phyloP scores from a whole-genome alignment of 1,284 basidiomycete species.

The Cronartium quercuum region DNA sequence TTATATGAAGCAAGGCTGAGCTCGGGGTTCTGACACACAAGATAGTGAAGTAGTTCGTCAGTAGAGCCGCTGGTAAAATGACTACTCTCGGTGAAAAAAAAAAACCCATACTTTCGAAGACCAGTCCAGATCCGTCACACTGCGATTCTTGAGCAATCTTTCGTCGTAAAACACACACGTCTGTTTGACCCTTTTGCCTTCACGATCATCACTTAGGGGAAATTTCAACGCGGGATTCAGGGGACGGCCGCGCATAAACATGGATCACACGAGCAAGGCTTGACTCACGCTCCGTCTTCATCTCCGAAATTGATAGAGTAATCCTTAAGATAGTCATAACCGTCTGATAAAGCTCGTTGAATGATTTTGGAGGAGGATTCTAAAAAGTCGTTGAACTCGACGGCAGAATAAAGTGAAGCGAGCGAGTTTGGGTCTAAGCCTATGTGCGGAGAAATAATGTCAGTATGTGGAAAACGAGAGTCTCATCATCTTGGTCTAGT shows the following conservation, averaged over 20 bases:
- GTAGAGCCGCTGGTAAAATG: constrained; percentile 21
- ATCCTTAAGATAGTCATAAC: constrained; percentile 92
- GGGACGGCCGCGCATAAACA: not conserved
- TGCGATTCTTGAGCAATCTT: constrained; percentile 77
- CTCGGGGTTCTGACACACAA: constrained; percentile 71
- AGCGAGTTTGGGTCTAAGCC: constrained; percentile 80
- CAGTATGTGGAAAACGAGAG: constrained; percentile 7
- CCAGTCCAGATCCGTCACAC: constrained; percentile 95
- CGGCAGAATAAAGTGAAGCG: constrained; percentile 68
- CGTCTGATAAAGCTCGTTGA: constrained; percentile 89
- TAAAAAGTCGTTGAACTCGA: constrained; percentile 87
- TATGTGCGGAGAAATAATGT: constrained; percentile 46
- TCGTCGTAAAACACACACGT: constrained; percentile 85
- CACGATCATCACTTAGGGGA: constrained; percentile 67
- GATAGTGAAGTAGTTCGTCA: not conserved
- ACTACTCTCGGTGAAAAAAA: not conserved
- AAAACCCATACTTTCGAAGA: constrained; percentile 68
- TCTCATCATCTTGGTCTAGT: not conserved
- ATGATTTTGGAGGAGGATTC: constrained; percentile 92
- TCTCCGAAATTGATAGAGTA: constrained; percentile 66
- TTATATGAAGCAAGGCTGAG: constrained; percentile 91
- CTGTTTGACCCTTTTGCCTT: constrained; percentile 77
- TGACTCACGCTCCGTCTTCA: constrained; percentile 50
- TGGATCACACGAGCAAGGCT: constrained; percentile 61
- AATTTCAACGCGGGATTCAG: not conserved